Conservation (phyloP, 78 protist species). For the Thecamonas trahens region DNA sequence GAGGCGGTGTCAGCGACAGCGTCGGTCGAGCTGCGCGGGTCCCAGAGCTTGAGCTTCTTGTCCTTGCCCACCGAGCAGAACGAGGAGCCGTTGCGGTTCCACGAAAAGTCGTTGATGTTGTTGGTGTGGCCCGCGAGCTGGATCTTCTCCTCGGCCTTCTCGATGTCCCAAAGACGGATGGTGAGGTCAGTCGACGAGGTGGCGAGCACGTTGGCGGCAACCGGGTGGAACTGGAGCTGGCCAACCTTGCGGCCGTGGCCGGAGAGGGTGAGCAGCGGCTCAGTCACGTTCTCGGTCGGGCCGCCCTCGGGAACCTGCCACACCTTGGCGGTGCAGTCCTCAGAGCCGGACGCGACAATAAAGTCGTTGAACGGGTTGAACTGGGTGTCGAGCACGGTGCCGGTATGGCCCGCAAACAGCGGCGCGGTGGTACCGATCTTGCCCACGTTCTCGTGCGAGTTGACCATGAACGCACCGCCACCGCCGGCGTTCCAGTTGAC, state of each 20-base stretch:
- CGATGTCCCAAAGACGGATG: slow-evolving; percentile 86
- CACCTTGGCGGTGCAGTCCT: slow-evolving; percentile 80
- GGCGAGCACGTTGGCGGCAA: slow-evolving; percentile 83
- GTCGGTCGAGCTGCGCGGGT: slow-evolving; percentile 57
- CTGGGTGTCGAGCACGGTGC: slow-evolving; percentile 78
- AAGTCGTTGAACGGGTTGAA: slow-evolving; percentile 90
- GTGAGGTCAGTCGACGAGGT: slow-evolving; percentile 41
- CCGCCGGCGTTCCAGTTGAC: slow-evolving; percentile 83
- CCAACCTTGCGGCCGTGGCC: slow-evolving; percentile 91
- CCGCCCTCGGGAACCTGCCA: slow-evolving; percentile 92
- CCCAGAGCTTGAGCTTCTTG: slow-evolving; percentile 83
- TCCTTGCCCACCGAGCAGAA: slow-evolving; percentile 81
- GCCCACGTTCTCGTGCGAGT: background rate
- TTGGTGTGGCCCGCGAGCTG: slow-evolving; percentile 51
- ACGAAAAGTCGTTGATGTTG: slow-evolving; percentile 61
- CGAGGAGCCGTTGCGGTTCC: slow-evolving; percentile 81
- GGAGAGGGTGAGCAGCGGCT: slow-evolving; percentile 50
- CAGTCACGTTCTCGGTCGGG: slow-evolving; percentile 22
- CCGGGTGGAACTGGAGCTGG: slow-evolving; percentile 71
- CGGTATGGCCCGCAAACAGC: slow-evolving; percentile 79
- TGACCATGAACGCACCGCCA: slow-evolving; percentile 83
- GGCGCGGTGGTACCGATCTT: slow-evolving; percentile 40
- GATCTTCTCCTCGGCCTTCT: slow-evolving; percentile 42
- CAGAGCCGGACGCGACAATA: slow-evolving; percentile 76
- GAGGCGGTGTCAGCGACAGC: background rate